phyloP scores from a whole-genome alignment of 805 yeast species.

The Kodamaea leandrae region DNA sequence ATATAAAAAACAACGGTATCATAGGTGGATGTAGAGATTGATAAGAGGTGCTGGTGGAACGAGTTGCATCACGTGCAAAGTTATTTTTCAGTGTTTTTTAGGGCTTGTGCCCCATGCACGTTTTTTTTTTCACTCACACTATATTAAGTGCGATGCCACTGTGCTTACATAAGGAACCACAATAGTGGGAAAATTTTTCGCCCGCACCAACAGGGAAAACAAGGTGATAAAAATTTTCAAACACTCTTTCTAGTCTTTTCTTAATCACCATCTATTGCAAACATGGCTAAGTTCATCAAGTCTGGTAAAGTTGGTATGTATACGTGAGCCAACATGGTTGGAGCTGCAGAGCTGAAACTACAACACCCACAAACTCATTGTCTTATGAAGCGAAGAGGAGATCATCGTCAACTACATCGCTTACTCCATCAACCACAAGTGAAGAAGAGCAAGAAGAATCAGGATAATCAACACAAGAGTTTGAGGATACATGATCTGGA shows the following conservation, averaged over 20 bases:
- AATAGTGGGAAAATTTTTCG: constrained; percentile 6
- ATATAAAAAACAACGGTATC: background rate
- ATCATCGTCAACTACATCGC: constrained; percentile 1
- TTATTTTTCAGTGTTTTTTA: background rate
- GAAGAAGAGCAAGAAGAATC: background rate
- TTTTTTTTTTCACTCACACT: constrained; percentile 1
- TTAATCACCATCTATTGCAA: constrained; percentile 27
- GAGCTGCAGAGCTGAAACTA: too few species aligned
- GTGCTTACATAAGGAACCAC: constrained; percentile 3
- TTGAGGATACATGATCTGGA: too few species aligned
- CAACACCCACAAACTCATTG: background rate
- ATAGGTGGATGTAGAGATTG: background rate
- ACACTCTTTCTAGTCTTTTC: constrained; percentile 17
- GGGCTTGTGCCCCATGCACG: constrained; percentile 4
- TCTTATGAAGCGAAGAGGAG: background rate
- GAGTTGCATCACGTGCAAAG: constrained; percentile 1
- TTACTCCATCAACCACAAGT: too few species aligned
- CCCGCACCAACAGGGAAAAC: constrained; percentile 8
- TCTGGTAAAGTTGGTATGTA: constrained; percentile 99
- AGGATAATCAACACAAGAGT: too few species aligned
- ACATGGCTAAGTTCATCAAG: constrained; percentile 98
- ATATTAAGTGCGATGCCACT: background rate
- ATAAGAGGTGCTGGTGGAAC: background rate
- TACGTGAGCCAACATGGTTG: constrained; percentile 3
- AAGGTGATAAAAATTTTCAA: constrained; percentile 21